Percentiles rank a stretch among this genome's conserved stretches.
phyloP scores from a whole-genome alignment of 352 stramenopile genomes.

The Peronospora farinosa region DNA sequence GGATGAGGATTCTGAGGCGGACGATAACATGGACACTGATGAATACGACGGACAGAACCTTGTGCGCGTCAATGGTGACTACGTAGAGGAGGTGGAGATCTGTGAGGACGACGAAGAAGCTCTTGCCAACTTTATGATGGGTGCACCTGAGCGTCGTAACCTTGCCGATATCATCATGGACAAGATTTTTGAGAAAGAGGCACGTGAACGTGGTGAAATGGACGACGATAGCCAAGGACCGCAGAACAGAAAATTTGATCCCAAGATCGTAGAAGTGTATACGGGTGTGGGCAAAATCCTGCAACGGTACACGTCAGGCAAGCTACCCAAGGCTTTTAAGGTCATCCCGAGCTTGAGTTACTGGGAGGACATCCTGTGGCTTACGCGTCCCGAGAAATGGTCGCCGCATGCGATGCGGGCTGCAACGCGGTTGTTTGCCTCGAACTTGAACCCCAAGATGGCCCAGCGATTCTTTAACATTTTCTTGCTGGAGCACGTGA shows the following conservation, averaged over 20 bases:
- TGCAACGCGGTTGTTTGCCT: conserved; percentile 96
- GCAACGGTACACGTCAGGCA: conserved; percentile 94
- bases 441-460: conserved; percentile 99
- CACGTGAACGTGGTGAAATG: conserved; percentile 72
- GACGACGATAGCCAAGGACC: conserved; percentile 49
- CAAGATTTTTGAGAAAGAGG: conserved; percentile 97
- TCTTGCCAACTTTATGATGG: conserved; percentile 84
- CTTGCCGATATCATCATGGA: conserved; percentile 99
- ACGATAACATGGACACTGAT: conserved; percentile 84
- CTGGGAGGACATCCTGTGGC: conserved; percentile 98
- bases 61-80: conserved; percentile 86
- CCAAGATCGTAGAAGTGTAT: conserved; percentile 98
- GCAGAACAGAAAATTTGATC: conserved; percentile 69
- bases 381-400: conserved; percentile 97
- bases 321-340: conserved; percentile 99
- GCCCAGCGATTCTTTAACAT: conserved; percentile 99
- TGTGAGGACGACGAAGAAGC: conserved; percentile 83
- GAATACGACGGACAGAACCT: conserved; percentile 87
- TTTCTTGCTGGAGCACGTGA: conserved; percentile 94
- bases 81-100: conserved; percentile 88
- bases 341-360: conserved; percentile 98
- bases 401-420: conserved; percentile 97
- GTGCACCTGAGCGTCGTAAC: conserved; percentile 81
- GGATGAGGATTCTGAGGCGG: conserved; percentile 37
- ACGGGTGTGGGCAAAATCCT: conserved; percentile 97